These are phyloP conservation scores for Huiozyma sinensis DNA, from an alignment of 805 yeast genomes.

Conservation along the genomic window DNA sequence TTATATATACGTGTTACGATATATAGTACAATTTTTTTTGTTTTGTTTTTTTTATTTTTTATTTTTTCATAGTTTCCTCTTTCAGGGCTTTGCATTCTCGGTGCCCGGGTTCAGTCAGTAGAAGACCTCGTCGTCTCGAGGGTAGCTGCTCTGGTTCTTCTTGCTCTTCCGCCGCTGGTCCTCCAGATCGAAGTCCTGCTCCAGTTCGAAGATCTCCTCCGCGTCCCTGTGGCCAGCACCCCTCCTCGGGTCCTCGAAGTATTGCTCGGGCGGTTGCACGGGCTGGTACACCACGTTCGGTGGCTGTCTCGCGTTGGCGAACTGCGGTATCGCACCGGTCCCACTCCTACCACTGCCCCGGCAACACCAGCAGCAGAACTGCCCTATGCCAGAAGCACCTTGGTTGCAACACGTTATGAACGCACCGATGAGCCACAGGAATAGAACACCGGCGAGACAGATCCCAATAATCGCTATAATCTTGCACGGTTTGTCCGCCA, in stretches of 20 bases:
- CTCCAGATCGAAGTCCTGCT: constrained; percentile 25
- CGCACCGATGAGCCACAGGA: constrained; percentile 46
- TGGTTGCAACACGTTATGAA: constrained; percentile 47
- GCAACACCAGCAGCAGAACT: constrained; percentile 43
- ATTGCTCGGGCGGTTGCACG: constrained; percentile 13
- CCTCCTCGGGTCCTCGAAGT: not conserved
- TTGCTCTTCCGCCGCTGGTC: constrained; percentile 15
- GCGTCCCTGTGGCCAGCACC: not conserved
- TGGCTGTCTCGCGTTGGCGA: constrained; percentile 5
- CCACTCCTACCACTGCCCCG: not conserved
- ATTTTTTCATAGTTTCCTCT: too few relatives aligned
- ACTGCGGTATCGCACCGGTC: not conserved
- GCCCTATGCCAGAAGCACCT: constrained; percentile 41
- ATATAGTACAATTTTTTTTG: too few relatives aligned
- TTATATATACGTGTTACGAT: too few relatives aligned
- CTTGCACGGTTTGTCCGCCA: constrained; percentile 67
- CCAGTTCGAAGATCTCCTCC: constrained; percentile 20
- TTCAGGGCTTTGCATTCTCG: too few relatives aligned
- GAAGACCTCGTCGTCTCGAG: not conserved
- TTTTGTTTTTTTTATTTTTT: too few relatives aligned
- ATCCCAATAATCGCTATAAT: constrained; percentile 68
- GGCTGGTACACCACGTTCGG: constrained; percentile 26
- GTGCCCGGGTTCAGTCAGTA: too few relatives aligned
- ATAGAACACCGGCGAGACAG: constrained; percentile 42
- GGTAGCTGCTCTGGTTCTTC: constrained; percentile 1